phyloP scores from a whole-genome alignment of 768 basidiomycete species.

The Tricholoma terreum region DNA sequence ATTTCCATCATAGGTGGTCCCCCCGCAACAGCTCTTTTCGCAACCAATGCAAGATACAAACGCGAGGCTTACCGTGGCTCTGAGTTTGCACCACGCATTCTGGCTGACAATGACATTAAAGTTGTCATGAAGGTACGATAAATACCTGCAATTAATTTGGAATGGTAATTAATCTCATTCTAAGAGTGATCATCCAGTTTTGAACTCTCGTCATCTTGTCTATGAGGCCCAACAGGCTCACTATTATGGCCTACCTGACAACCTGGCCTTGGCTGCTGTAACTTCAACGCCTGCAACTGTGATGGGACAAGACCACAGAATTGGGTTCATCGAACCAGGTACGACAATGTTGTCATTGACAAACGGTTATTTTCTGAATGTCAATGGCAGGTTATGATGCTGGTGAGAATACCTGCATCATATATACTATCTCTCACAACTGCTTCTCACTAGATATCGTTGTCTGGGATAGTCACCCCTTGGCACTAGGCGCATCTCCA shows the following conservation, averaged over 20 bases:
- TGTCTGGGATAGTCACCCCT: conserved; percentile 82
- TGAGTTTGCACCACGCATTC: conserved; percentile 74
- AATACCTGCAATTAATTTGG: not conserved
- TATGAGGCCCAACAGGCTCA: conserved; percentile 85
- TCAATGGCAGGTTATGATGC: conserved; percentile 66
- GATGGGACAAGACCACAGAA: conserved; percentile 75
- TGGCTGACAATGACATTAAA: conserved; percentile 62
- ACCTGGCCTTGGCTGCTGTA: conserved; percentile 69
- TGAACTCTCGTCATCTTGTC: conserved; percentile 72
- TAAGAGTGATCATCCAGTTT: conserved; percentile 64
- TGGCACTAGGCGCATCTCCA: conserved; percentile 80
- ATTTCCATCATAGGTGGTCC: conserved; percentile 44
- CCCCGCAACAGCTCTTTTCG: conserved; percentile 77
- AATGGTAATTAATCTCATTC: not conserved
- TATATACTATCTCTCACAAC: not conserved
- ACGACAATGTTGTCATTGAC: conserved; percentile 6
- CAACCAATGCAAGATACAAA: conserved; percentile 58
- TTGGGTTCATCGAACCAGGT: conserved; percentile 74
- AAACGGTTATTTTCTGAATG: not conserved
- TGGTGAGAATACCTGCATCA: conserved; percentile 33
- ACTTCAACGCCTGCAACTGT: conserved; percentile 70
- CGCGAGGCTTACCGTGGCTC: conserved; percentile 79
- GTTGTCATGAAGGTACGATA: conserved; percentile 70
- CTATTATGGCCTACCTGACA: conserved; percentile 70
- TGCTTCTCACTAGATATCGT: conserved; percentile 55